Evolutionary conservation across 2,329 filamentous ascomycete species (phyloP).

Genomic region (Calonectria pseudoreteaudii): DNA sequence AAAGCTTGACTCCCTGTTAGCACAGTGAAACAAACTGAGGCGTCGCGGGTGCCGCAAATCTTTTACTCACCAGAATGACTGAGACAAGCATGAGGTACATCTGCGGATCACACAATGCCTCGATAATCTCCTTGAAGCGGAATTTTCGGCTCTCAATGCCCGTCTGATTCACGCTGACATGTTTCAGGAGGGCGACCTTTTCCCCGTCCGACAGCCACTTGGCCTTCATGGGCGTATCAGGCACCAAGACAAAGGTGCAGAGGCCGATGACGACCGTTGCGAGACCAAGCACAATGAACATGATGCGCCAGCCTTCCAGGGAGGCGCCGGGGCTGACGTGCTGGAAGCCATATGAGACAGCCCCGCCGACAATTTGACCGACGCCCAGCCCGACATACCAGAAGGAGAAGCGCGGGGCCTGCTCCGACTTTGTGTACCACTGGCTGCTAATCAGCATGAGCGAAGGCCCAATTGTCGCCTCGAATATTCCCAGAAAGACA

Average conservation of each 20-base stretch:
- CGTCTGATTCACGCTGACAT: constrained; percentile 68
- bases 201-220: constrained; percentile 59
- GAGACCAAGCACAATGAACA: constrained; percentile 76
- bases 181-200: constrained; percentile 62
- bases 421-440: constrained; percentile 73
- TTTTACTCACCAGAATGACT: constrained; percentile 59
- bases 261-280: constrained; percentile 51
- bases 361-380: constrained; percentile 72
- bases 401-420: constrained; percentile 68
- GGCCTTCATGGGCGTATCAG: constrained; percentile 61
- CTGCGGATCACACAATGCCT: constrained; percentile 64
- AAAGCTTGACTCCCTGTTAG: constrained; percentile 48
- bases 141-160: constrained; percentile 67
- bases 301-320: constrained; percentile 75
- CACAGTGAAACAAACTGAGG: no score
- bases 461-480: constrained; percentile 69
- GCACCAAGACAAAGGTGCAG: constrained; percentile 48
- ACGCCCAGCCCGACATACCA: constrained; percentile 72
- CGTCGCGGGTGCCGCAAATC: background rate
- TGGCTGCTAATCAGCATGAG: constrained; percentile 71
- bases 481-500: constrained; percentile 71
- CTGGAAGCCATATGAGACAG: constrained; percentile 72
- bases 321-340: constrained; percentile 63
- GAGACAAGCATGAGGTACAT: constrained; percentile 62
- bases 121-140: constrained; percentile 62